Base-by-base conservation (phyloP, 2,329 filamentous ascomycete species). In the Fusarium sublunatum region DNA sequence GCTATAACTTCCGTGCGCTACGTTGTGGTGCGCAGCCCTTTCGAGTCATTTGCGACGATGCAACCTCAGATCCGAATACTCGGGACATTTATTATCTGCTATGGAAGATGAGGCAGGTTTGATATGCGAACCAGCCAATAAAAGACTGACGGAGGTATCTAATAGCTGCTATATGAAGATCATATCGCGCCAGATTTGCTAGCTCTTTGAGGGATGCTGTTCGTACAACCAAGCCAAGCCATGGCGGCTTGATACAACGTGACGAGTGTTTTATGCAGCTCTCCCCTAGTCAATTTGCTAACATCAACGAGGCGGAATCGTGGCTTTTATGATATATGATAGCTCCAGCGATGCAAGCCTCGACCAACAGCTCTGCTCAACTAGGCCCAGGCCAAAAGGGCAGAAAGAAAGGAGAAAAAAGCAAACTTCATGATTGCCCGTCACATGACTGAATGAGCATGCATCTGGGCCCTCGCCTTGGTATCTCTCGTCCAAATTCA, bases 261-360 rank as follows among this genome's bases (percentile, higher is more conserved):
- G 40, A 55, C 43, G 36, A 40, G 53, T 32, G 43, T n/a, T 32
- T 24, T 22, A 36, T 63, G 62, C 58, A 66, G 41, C 45, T 40
- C 32, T 46, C 31, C 34, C 47, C 25, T 69, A 69, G 68, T 40
- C 49, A 40, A 31, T 39, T 53, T 43, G 13, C 36, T 7, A 26
- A 26, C 26, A 32, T 22, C 25, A 29, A 44, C 26, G 13, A 41
- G 43, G 11, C 34, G 11, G 24, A 44, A 52, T 58, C 35, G 54
- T 59, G 64, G 55, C 64, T 58, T 62, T 65, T 66, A 15, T 68
- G 65, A 69, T 47, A 64, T 69, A 46, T 70, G 67, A 70, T 54
- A 65, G 55, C 29, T 28, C 38, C 36, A 36, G 36, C 13, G 40
- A 26, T 39, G 46, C 10, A 50, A 15, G 34, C 32, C 19, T 29